Base-by-base conservation (phyloP, 768 basidiomycete genomes). In the Lentinula lateritia region DNA sequence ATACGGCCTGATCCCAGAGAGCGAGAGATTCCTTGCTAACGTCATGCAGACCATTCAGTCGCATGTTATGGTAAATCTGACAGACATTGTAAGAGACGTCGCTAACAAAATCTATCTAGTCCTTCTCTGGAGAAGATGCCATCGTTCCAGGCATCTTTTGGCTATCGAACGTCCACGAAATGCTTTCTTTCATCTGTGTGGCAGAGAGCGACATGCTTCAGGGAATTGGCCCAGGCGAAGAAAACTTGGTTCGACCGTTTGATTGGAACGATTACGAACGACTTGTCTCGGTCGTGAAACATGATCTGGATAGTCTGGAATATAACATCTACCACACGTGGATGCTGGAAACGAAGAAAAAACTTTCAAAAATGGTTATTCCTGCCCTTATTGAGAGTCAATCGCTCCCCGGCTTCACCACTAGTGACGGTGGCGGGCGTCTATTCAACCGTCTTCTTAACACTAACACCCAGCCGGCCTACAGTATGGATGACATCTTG, bases 301-400 rank as follows among this genome's bases (percentile, higher is more conserved):
- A 98, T 70, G 97, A 99, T 72, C 86, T 99, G 46, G 97, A 98
- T 75, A 94, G 92, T 63, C 79, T 99, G 70, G 96, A 99, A 77
- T 98, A 98, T 80, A 99, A 99, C 80, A 96, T 99, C 74, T 98
- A 98, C 74, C 96, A 98, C 73, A 98, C 96, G 0, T 98, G 94
- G 92, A 98, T 99, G 94, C 78, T 91, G 60, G 97, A 98, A 77
- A 92, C 94, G 42, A 99, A 98, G 86, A 95, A 94, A 78, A 90
- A 88, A 61, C 79, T 99, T 43, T 82, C 86, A 50, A 98, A 98
- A 80, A 98, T 98, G 95, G 92, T 98, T 48, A 94, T 99, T 61
- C 97, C 97, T n/a, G 97, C 97, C 3, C 75, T 98, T 63, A 95
- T 98, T 67, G 97, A 98, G 75, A 95, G 92, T 65, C 97, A 98